These are phyloP conservation scores for Amanita polypyramis DNA, from an alignment of 768 basidiomycete genomes.

Conservation along the genomic window DNA sequence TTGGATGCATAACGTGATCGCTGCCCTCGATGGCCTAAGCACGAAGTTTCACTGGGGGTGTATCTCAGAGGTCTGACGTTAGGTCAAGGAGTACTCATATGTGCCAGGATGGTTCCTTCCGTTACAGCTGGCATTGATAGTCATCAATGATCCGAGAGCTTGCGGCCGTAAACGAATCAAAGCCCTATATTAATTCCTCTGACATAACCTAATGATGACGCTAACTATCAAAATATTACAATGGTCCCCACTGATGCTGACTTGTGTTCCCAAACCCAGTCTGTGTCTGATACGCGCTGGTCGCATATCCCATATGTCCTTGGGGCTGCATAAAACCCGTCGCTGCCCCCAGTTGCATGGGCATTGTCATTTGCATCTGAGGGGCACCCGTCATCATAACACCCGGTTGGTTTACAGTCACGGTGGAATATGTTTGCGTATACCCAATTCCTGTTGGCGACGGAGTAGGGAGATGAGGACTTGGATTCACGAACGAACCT, in stretches of 20 bases:
- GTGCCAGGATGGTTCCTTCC: too few relatives aligned
- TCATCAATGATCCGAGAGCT: too few relatives aligned
- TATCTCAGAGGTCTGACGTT: too few relatives aligned
- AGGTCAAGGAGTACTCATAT: too few relatives aligned
- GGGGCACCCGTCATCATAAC: slow-evolving; percentile 1
- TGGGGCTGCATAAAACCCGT: background rate
- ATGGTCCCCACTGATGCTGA: slow-evolving; percentile 5
- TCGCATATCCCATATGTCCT: background rate
- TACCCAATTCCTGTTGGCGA: slow-evolving; percentile 3
- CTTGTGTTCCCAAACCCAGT: background rate
- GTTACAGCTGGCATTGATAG: too few relatives aligned
- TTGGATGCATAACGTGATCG: too few relatives aligned
- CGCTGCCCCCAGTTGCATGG: background rate
- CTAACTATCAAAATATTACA: background rate
- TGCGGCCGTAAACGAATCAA: too few relatives aligned
- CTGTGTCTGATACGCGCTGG: background rate
- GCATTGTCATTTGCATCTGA: slow-evolving; percentile 7
- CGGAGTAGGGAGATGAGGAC: background rate
- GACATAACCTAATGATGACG: background rate
- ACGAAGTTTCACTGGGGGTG: too few relatives aligned
- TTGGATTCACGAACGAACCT: background rate
- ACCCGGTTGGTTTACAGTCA: background rate
- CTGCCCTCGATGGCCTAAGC: too few relatives aligned
- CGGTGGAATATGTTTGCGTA: background rate
- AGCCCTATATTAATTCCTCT: too few relatives aligned